These are phyloP conservation scores for Fistulina hepatica DNA, from an alignment of 1,284 basidiomycete species.

Conservation along the genomic window DNA sequence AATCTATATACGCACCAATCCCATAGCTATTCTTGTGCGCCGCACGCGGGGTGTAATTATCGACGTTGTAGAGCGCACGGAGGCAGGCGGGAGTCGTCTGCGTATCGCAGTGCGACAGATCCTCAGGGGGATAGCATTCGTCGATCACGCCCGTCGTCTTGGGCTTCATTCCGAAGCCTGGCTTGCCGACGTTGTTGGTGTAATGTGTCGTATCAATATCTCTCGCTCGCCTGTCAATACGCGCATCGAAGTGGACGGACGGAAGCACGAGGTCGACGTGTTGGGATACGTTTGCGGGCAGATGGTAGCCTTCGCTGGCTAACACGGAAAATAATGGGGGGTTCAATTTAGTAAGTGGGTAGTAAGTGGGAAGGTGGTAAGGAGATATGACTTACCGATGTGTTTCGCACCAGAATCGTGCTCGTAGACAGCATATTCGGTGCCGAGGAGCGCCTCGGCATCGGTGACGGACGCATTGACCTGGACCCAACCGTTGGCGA, in stretches of 20 bases:
- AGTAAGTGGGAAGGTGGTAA: not conserved
- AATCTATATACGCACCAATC: no score
- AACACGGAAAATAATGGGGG: conserved; percentile 43
- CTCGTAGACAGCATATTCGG: no score
- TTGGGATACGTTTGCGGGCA: conserved; percentile 47
- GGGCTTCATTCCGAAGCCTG: no score
- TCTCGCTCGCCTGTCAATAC: no score
- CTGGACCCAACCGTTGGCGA: conserved; percentile 35
- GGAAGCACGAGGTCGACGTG: conserved; percentile 68
- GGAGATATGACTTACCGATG: conserved; percentile 22
- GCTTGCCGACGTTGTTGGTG: no score
- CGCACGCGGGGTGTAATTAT: conserved; percentile 29
- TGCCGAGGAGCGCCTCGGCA: conserved; percentile 35
- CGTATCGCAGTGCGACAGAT: conserved; percentile 41
- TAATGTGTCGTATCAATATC: no score
- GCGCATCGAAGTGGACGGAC: conserved; percentile 67
- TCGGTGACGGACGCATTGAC: conserved; percentile 32
- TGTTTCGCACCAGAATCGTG: no score
- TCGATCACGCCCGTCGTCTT: no score
- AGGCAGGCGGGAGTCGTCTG: conserved; percentile 43
- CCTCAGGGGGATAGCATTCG: no score
- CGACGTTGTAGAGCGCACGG: conserved; percentile 39
- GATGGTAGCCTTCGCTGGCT: conserved; percentile 58
- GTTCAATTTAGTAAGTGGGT: not conserved
- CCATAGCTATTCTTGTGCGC: conserved; percentile 31